A percentile compares a stretch with the other conserved stretches of the same genome.
Evolutionary conservation across 1,139 yeast genomes (phyloP).

Genomic region (Debaryomyces robertsiae): DNA sequence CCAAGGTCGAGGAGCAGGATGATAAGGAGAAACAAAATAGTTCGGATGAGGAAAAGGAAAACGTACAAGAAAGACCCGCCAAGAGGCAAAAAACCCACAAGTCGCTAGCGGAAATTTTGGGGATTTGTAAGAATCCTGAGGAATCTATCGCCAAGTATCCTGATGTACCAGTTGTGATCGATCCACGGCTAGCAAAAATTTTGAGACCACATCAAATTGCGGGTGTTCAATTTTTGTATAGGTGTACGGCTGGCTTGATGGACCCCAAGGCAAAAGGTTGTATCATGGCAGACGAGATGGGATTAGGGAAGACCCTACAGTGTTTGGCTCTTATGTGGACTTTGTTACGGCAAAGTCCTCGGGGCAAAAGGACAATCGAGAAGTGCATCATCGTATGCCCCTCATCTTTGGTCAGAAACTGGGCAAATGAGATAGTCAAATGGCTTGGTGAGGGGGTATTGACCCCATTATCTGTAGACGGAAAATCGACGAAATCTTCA

Average conservation of each 20-base stretch:
- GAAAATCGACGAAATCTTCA: slow-evolving; percentile 68
- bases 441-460: slow-evolving; percentile 94
- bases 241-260: slow-evolving; percentile 87
- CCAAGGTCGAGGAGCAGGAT: slow-evolving; percentile 39
- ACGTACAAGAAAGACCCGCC: slow-evolving; percentile 17
- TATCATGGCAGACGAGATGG: slow-evolving; percentile 99
- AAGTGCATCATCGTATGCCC: slow-evolving; percentile 96
- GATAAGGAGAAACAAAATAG: slow-evolving; percentile 28
- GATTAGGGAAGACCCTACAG: slow-evolving; percentile 93
- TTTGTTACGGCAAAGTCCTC: slow-evolving; percentile 82
- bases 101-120: slow-evolving; percentile 79
- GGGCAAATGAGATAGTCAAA: slow-evolving; percentile 96
- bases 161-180: slow-evolving; percentile 94
- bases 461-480: slow-evolving; percentile 90
- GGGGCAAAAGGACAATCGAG: slow-evolving; percentile 81
- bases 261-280: slow-evolving; percentile 92
- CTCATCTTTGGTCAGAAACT: slow-evolving; percentile 86
- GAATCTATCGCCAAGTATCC: slow-evolving; percentile 58
- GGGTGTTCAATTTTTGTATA: slow-evolving; percentile 87
- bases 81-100: slow-evolving; percentile 46
- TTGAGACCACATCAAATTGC: slow-evolving; percentile 96
- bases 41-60: slow-evolving; percentile 21
- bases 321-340: slow-evolving; percentile 96
- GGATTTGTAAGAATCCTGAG: slow-evolving; percentile 59
- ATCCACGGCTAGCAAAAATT: slow-evolving; percentile 81